A percentile compares a stretch with the other conserved stretches of the same genome.
Evolutionary conservation across 1,284 basidiomycete genomes (phyloP).

Genomic region (Boletellus deceptivus): DNA sequence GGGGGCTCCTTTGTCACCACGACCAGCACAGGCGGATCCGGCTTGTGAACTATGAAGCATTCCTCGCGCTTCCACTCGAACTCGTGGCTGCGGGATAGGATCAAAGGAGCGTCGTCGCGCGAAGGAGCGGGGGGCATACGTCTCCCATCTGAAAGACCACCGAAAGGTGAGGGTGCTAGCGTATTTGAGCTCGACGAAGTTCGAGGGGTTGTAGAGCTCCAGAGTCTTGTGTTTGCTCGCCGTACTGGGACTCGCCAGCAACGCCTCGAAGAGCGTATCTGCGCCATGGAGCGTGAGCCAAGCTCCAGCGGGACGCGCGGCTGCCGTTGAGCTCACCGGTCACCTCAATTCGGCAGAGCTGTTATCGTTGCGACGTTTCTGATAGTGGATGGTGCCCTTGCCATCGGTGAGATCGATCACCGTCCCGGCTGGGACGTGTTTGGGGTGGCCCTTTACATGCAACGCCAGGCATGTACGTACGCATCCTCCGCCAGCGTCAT

Average conservation of each 20-base stretch:
- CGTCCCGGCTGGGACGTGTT: slow-evolving; percentile 47
- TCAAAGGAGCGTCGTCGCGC: background rate
- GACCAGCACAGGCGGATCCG: slow-evolving; percentile 80
- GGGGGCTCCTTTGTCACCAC: slow-evolving; percentile 75
- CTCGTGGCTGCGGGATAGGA: slow-evolving; percentile 52
- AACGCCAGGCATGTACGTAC: too few relatives aligned
- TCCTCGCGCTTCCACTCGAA: slow-evolving; percentile 83
- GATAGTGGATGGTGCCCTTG: slow-evolving; percentile 62
- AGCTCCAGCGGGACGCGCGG: background rate
- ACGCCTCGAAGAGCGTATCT: slow-evolving; percentile 68
- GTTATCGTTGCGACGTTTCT: slow-evolving; percentile 53
- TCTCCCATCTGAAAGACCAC: slow-evolving; percentile 80
- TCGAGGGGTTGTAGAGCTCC: slow-evolving; percentile 73
- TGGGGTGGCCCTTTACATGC: slow-evolving; percentile 52
- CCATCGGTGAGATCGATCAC: slow-evolving; percentile 68
- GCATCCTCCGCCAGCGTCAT: too few relatives aligned
- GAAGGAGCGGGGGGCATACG: slow-evolving; percentile 48
- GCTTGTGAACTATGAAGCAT: slow-evolving; percentile 78
- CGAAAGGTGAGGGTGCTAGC: slow-evolving; percentile 71
- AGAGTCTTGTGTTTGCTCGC: slow-evolving; percentile 73
- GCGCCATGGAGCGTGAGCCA: background rate
- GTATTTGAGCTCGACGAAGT: slow-evolving; percentile 66
- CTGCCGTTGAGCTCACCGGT: slow-evolving; percentile 48
- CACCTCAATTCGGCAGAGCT: slow-evolving; percentile 58
- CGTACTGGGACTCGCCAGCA: slow-evolving; percentile 61